A percentile compares a stretch with the other conserved stretches of the same genome.
Evolutionary conservation across 2,329 filamentous ascomycete species (phyloP).

Genomic region (Taxawa tesnikishii): DNA sequence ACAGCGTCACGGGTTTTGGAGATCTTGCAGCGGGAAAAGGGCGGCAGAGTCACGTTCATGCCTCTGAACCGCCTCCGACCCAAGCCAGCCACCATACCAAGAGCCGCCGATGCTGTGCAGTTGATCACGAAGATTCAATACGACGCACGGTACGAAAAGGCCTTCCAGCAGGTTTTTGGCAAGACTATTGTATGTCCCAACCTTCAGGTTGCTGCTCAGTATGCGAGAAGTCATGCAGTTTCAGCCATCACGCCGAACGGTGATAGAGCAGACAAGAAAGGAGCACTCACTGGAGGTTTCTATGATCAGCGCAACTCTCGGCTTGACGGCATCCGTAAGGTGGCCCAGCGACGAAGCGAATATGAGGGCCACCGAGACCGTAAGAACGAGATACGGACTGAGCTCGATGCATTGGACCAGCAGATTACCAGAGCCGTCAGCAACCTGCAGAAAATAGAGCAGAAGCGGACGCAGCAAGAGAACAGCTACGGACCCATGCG

Average conservation of each 20-base stretch:
- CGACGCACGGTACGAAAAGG: conserved; percentile 64
- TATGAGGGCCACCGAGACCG: conserved; percentile 56
- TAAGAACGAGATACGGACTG: conserved; percentile 51
- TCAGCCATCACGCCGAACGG: conserved; percentile 91
- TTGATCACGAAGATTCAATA: conserved; percentile 77
- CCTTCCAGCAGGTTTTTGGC: conserved; percentile 90
- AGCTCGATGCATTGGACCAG: conserved; percentile 72
- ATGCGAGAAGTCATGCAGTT: conserved; percentile 81
- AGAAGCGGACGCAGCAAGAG: conserved; percentile 64
- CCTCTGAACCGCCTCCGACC: conserved; percentile 72
- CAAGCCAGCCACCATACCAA: conserved; percentile 60
- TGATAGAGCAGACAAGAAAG: conserved; percentile 88
- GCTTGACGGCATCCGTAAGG: conserved; percentile 67
- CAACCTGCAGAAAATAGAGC: conserved; percentile 70
- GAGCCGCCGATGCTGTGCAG: conserved; percentile 75
- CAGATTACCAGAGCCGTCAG: conserved; percentile 79
- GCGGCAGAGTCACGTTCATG: conserved; percentile 88
- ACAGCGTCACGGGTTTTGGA: conserved; percentile 76
- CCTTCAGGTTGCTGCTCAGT: conserved; percentile 74
- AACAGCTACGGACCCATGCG: conserved; percentile 70
- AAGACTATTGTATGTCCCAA: conserved; percentile 91
- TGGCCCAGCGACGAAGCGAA: conserved; percentile 63
- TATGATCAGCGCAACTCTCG: conserved; percentile 78
- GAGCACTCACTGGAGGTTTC: conserved; percentile 89
- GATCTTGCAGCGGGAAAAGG: conserved; percentile 63